These are phyloP conservation scores for Boletellus sp. DNA, from an alignment of 1,284 basidiomycete species.

Conservation along the genomic window DNA sequence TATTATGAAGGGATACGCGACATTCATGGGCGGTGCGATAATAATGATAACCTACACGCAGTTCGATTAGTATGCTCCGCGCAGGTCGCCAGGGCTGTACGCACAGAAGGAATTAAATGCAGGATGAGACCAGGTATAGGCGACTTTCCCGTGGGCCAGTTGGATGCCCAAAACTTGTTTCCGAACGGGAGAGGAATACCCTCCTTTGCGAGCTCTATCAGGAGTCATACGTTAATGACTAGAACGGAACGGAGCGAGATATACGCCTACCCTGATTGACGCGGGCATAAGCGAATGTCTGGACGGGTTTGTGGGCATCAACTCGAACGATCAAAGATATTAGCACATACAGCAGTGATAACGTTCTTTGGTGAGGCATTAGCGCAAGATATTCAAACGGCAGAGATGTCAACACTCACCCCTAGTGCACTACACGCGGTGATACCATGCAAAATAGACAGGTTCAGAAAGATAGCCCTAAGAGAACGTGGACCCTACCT, in stretches of 20 bases:
- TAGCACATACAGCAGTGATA: slow-evolving; percentile 29
- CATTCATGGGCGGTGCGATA: slow-evolving; percentile 41
- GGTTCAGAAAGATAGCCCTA: too few species aligned
- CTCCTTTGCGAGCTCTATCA: slow-evolving; percentile 41
- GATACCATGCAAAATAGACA: too few species aligned
- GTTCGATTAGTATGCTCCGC: neutral
- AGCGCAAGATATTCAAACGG: neutral
- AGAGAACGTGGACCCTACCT: slow-evolving; percentile 30
- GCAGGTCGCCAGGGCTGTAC: neutral
- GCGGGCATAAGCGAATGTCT: slow-evolving; percentile 45
- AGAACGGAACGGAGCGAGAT: neutral
- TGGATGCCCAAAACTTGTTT: slow-evolving; percentile 39
- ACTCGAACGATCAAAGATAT: neutral
- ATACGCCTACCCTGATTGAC: slow-evolving; percentile 41
- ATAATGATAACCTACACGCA: slow-evolving; percentile 44
- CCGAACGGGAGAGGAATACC: slow-evolving; percentile 39
- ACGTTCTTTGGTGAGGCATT: slow-evolving; percentile 32
- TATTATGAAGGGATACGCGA: slow-evolving; percentile 53
- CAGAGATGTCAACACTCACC: slow-evolving; percentile 16
- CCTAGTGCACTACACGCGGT: slow-evolving; percentile 25
- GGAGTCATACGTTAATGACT: neutral
- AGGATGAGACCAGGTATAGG: slow-evolving; percentile 40
- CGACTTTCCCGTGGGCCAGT: slow-evolving; percentile 37
- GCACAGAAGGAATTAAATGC: slow-evolving; percentile 34
- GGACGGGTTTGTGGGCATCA: neutral